Conservation (phyloP, 306 rosid species). For the Vachellia pachyceras region DNA sequence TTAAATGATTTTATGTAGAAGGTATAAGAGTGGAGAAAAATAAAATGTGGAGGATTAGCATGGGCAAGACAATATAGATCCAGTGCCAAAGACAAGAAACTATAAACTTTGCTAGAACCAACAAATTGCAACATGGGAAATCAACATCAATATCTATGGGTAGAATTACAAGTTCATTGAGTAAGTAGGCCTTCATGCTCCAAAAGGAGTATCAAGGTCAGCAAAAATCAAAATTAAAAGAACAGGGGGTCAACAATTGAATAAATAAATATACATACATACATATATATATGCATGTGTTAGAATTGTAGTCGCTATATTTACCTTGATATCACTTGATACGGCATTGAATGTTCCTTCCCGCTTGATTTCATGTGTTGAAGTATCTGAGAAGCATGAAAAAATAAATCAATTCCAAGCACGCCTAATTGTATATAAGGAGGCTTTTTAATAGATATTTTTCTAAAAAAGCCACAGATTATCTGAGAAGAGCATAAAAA, state of each 20-base stretch:
- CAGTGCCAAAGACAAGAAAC: slow-evolving; percentile 26
- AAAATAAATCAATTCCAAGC: slow-evolving; percentile 18
- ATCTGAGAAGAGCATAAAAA: slow-evolving; percentile 62
- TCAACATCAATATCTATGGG: not conserved
- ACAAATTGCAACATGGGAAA: slow-evolving; percentile 15
- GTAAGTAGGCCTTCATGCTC: not conserved
- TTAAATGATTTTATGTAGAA: not conserved
- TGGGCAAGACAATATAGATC: slow-evolving; percentile 24
- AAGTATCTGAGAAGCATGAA: slow-evolving; percentile 69
- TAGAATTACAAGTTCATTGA: slow-evolving; percentile 14
- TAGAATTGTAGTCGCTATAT: slow-evolving; percentile 10
- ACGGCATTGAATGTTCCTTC: slow-evolving; percentile 98
- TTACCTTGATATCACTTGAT: slow-evolving; percentile 98
- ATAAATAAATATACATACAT: slow-evolving; percentile 16
- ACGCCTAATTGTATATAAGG: slow-evolving; percentile 9
- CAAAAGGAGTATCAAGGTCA: not conserved
- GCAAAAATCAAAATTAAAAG: not conserved
- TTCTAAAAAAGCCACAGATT: slow-evolving; percentile 1
- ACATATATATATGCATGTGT: not conserved
- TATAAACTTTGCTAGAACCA: slow-evolving; percentile 28
- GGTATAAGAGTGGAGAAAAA: not conserved
- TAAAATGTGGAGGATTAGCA: not conserved
- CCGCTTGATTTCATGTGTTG: slow-evolving; percentile 99
- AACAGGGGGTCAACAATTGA: slow-evolving; percentile 30
- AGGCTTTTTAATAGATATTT: no score